phyloP scores from a whole-genome alignment of 108 stramenopile species.

The Seminavis robusta region DNA sequence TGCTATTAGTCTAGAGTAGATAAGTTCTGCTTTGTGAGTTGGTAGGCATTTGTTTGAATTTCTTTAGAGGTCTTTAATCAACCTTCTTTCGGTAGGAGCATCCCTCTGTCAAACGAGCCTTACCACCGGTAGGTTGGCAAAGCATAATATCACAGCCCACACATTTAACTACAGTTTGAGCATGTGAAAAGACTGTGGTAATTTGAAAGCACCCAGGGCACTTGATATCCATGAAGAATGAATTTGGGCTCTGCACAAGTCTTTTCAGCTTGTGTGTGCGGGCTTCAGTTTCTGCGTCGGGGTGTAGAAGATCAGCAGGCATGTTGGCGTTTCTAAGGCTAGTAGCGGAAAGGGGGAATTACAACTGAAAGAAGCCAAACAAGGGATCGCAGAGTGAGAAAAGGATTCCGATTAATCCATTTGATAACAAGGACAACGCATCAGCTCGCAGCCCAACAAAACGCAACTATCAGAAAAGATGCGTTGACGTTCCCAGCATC shows the following conservation, averaged over 20 bases:
- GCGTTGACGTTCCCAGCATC: no score
- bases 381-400: no score
- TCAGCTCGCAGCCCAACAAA: no score
- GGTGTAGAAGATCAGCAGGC: conserved; percentile 97
- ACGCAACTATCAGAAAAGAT: no score
- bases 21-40: no score
- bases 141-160: conserved; percentile 95
- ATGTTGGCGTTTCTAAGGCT: conserved; percentile 77
- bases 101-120: conserved; percentile 97
- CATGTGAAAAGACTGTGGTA: conserved; percentile 90
- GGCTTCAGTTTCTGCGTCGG: conserved; percentile 86
- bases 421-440: no score
- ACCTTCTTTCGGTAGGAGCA: conserved; percentile 99
- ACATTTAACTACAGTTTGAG: conserved; percentile 97
- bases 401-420: no score
- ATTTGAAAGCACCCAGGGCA: conserved; percentile 99
- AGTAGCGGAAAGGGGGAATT: no score
- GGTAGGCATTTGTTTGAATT: no score
- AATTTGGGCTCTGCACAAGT: conserved; percentile 98
- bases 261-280: conserved; percentile 99
- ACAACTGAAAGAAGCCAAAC: not conserved
- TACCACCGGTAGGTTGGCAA: conserved; percentile 98
- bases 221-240: conserved; percentile 99
- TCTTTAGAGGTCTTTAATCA: conserved; percentile 93
- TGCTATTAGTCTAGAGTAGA: no score